These are phyloP conservation scores for Pseudogymnoascus sp. DNA, from an alignment of 2,329 filamentous ascomycete species.

Conservation along the genomic window DNA sequence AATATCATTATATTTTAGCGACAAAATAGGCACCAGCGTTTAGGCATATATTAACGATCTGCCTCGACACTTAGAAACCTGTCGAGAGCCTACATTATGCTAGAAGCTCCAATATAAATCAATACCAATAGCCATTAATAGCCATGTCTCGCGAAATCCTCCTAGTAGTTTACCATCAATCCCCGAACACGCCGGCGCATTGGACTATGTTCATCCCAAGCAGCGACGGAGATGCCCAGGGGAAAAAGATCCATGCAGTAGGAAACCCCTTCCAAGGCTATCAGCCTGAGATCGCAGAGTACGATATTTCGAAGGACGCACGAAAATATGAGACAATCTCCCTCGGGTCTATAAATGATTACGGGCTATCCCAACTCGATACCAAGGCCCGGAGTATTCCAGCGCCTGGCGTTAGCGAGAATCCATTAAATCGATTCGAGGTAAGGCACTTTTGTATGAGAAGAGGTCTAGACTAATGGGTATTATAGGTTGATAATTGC, in stretches of 20 bases:
- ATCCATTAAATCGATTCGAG: not conserved
- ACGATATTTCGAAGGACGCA: not conserved
- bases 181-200: not conserved
- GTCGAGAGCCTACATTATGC: not conserved
- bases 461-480: not conserved
- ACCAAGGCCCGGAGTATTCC: not conserved
- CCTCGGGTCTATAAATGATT: not conserved
- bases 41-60: not conserved
- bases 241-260: not conserved
- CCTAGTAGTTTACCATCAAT: not conserved
- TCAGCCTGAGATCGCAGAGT: not conserved
- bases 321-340: not conserved
- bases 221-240: not conserved
- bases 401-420: not conserved
- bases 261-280: not conserved
- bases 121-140: not conserved
- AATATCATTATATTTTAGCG: not conserved
- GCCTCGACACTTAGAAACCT: not conserved
- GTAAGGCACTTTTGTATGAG: not conserved
- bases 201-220: not conserved
- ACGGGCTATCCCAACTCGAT: not conserved
- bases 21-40: not conserved
- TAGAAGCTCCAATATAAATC: not conserved
- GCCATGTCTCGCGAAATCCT: not conserved
- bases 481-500: not conserved